Evolutionary conservation across 192 early-diverging fungal species (phyloP), one percentile per base, ranked within the genome.

Genomic region (Podila minutissima): DNA sequence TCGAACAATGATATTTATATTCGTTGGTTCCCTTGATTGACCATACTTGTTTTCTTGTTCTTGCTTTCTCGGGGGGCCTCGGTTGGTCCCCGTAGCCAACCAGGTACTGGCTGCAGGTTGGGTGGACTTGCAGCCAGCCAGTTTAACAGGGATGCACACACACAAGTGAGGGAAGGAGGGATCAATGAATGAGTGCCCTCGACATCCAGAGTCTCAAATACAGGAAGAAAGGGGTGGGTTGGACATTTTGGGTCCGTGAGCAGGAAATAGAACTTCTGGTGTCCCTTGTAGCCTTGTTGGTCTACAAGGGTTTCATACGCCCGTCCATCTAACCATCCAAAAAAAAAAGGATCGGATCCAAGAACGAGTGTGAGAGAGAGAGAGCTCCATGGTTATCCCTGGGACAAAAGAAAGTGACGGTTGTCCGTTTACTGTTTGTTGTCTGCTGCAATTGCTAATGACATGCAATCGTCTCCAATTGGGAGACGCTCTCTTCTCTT

Each of bases 251-350:
- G 41, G 41, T 17, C 41, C 41, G 41, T 46, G 41, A 46, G 41
- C 41, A 46, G 13, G 15, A 46, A 46, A 46, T 46, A 46, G 41
- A 46, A 46, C 41, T 10, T 41, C 38, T 26, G 53, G 53, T 55
- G 53, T 55, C 53, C 53, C 53, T 26, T 55, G 53, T 55, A 26
- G n/a, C 22, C n/a, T 55, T 55, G 53, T 24, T 26, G 22, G 53
- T 55, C 53, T 55, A 55, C 53, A 55, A 55, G 53, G 53, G 53
- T 55, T 55, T 55, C 51, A 55, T 55, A n/a, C n/a, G n/a, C n/a
- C 51, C 51, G 38, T 41, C 38, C 38, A 13, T 41, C 38, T n/a
- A n/a, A 41, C 38, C n/a, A n/a, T n/a, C n/a, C n/a, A n/a, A 41
- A 41, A 41, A 41, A 41, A 41, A 41, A 41, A 8, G 38, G 38